These are phyloP conservation scores for Colletotrichum kahawae DNA, from an alignment of 2,329 filamentous ascomycete species.

Conservation along the genomic window DNA sequence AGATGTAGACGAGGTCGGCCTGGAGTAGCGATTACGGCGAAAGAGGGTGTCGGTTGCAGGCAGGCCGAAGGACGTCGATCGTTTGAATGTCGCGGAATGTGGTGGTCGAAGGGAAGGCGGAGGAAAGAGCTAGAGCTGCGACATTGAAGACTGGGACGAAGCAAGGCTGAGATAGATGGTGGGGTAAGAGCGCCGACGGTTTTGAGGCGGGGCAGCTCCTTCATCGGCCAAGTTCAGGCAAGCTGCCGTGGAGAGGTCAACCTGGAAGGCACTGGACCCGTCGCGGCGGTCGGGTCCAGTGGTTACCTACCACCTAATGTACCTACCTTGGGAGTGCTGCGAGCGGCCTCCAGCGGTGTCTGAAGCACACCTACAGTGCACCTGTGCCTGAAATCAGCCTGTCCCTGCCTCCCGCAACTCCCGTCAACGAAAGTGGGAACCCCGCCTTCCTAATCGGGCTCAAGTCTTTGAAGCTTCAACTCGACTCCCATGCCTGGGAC, in stretches of 20 bases:
- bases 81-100: neutral
- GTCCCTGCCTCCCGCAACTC: neutral
- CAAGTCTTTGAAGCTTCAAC: neutral
- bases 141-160: neutral
- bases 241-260: neutral
- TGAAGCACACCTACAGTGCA: neutral
- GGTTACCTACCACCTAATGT: no score
- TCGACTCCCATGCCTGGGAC: neutral
- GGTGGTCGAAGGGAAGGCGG: neutral
- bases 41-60: neutral
- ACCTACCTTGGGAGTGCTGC: neutral
- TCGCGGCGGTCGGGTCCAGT: no score
- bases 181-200: conserved; percentile 9
- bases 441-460: conserved; percentile 4
- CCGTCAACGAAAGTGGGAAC: neutral
- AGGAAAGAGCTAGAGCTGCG: neutral
- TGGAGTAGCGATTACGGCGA: neutral
- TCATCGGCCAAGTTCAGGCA: neutral
- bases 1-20: neutral
- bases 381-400: neutral
- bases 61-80: neutral
- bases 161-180: conserved; percentile 22
- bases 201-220: conserved; percentile 7
- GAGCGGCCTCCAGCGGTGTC: neutral
- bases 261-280: neutral